Conservation (phyloP, 352 stramenopile genomes). For the Phytophthora fragariae region DNA sequence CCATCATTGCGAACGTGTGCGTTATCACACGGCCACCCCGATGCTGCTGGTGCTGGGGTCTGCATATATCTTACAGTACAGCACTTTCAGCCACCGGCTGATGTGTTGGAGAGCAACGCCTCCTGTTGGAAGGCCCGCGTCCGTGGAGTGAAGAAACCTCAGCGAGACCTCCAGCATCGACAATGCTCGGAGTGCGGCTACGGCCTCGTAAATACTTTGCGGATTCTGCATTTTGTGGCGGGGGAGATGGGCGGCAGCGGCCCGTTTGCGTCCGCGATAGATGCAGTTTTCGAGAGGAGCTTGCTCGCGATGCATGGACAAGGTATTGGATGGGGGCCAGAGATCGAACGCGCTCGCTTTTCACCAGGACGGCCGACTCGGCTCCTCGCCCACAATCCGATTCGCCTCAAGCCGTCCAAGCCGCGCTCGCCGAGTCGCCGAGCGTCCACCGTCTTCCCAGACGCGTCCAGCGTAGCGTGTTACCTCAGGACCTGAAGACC, state of each 20-base stretch:
- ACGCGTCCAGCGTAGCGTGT: neutral
- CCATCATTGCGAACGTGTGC: conserved; percentile 9
- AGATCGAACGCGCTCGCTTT: conserved; percentile 24
- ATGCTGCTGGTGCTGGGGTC: neutral
- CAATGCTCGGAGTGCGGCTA: conserved; percentile 11
- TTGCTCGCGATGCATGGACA: conserved; percentile 30
- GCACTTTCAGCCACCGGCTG: neutral
- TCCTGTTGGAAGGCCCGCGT: neutral
- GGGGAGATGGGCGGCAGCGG: conserved; percentile 15
- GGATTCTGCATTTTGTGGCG: neutral
- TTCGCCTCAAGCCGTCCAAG: conserved; percentile 30
- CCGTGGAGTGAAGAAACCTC: conserved; percentile 8
- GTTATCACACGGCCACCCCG: neutral
- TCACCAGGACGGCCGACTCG: conserved; percentile 22
- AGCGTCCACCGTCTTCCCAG: neutral
- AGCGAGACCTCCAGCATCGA: neutral
- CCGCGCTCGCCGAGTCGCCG: conserved; percentile 3
- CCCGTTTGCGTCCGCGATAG: conserved; percentile 27
- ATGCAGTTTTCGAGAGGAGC: conserved; percentile 39
- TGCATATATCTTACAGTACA: too few species aligned
- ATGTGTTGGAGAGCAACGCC: neutral
- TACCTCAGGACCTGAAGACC: neutral
- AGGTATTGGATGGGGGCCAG: conserved; percentile 28
- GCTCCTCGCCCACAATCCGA: conserved; percentile 34
- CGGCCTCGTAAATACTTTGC: conserved; percentile 30